Conservation (phyloP, 805 yeast species). For the Ogataea glucozyma region DNA sequence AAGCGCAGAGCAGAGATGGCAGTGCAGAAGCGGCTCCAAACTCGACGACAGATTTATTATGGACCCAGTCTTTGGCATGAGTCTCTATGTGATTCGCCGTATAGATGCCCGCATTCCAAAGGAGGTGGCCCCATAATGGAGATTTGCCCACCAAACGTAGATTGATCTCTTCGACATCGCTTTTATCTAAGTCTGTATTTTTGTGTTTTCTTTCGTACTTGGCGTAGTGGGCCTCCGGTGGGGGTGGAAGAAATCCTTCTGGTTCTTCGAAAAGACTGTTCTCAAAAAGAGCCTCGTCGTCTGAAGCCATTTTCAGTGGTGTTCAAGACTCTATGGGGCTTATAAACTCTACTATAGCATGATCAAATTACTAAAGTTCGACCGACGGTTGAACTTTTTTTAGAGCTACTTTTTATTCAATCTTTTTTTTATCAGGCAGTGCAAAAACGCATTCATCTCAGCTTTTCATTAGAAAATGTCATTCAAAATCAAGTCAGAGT, state of each 20-base stretch:
- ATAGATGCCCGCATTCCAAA: slow-evolving; percentile 95
- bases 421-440: slow-evolving; percentile 1
- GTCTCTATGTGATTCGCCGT: slow-evolving; percentile 82
- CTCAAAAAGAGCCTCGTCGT: slow-evolving; percentile 33
- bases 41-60: slow-evolving; percentile 71
- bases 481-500: not conserved
- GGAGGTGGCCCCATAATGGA: slow-evolving; percentile 95
- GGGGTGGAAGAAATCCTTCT: slow-evolving; percentile 66
- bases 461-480: not conserved
- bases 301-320: slow-evolving; percentile 17
- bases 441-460: not conserved
- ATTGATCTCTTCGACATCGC: slow-evolving; percentile 43
- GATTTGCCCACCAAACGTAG: slow-evolving; percentile 84
- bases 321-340: too few relatives aligned
- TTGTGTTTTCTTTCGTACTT: slow-evolving; percentile 50
- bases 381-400: too few relatives aligned
- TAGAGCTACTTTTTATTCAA: too few relatives aligned
- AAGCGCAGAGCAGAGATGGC: slow-evolving; percentile 75
- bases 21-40: slow-evolving; percentile 97
- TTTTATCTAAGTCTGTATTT: slow-evolving; percentile 29
- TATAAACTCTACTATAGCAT: too few relatives aligned
- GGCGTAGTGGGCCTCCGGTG: slow-evolving; percentile 68
- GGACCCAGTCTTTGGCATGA: slow-evolving; percentile 51
- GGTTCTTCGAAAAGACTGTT: slow-evolving; percentile 79
- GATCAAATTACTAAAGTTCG: not conserved